Evolutionary conservation across 257 asterid genomes (phyloP).

Genomic region (Ajuga chamaepitys): DNA sequence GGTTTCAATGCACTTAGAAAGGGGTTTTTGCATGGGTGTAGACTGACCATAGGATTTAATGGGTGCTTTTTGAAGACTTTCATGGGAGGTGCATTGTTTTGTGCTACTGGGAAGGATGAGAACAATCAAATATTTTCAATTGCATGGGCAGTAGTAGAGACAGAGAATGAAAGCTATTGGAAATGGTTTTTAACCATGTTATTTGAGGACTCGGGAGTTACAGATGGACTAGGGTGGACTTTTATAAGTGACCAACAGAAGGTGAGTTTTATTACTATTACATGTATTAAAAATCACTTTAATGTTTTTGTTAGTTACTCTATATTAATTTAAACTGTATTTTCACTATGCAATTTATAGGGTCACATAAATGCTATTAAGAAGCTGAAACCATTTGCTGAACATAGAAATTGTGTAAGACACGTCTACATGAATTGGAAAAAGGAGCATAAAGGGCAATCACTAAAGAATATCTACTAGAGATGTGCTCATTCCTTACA

Average conservation of each 20-base stretch:
- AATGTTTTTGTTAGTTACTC: not conserved
- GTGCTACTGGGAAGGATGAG: not conserved
- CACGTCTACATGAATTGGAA: not conserved
- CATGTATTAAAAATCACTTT: not conserved
- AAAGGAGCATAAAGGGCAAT: not conserved
- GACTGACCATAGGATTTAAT: not conserved
- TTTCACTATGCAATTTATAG: too few relatives aligned
- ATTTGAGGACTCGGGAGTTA: not conserved
- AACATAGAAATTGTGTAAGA: not conserved
- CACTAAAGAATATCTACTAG: not conserved
- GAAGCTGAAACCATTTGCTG: not conserved
- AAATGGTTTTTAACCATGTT: not conserved
- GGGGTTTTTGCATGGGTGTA: not conserved
- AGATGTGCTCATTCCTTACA: not conserved
- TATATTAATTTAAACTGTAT: not conserved
- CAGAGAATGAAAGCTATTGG: not conserved
- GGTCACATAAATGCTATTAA: not conserved
- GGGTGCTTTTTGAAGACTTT: not conserved
- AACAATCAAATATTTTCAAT: not conserved
- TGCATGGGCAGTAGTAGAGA: not conserved
- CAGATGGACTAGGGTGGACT: not conserved
- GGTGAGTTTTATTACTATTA: too few relatives aligned
- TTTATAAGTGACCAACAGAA: not conserved
- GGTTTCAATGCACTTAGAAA: not conserved
- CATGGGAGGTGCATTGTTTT: not conserved